Conservation (phyloP, 2,329 filamentous ascomycete genomes). For the Tympanopsis confertula region DNA sequence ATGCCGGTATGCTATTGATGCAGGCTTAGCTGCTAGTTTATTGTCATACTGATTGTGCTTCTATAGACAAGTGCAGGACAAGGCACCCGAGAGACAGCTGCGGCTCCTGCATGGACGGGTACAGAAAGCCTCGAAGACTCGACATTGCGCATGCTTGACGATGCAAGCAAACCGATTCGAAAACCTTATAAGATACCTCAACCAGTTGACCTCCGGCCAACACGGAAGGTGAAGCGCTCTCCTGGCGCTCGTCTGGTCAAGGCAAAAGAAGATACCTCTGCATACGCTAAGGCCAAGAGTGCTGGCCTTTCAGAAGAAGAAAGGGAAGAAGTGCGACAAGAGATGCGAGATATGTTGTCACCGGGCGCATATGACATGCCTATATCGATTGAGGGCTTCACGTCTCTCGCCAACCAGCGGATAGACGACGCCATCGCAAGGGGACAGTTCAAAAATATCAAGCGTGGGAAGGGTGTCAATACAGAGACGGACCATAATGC, state of each 20-base stretch:
- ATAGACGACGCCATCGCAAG: constrained; percentile 59
- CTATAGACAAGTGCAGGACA: constrained; percentile 34
- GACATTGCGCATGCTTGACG: constrained; percentile 47
- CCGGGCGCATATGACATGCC: constrained; percentile 43
- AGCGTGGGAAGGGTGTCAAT: constrained; percentile 39
- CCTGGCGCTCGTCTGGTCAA: not conserved
- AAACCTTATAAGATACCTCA: not conserved
- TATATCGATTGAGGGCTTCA: constrained; percentile 44
- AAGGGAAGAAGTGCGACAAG: constrained; percentile 40
- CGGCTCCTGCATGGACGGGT: constrained; percentile 45
- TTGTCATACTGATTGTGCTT: not conserved
- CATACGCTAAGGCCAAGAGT: constrained; percentile 6
- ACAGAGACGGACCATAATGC: constrained; percentile 48
- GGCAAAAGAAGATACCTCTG: constrained; percentile 1
- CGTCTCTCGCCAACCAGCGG: constrained; percentile 51
- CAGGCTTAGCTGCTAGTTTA: not conserved
- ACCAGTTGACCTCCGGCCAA: not conserved
- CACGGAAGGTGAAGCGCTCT: not conserved
- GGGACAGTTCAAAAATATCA: constrained; percentile 52
- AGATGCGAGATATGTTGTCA: constrained; percentile 50
- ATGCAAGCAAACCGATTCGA: constrained; percentile 34
- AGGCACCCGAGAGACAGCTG: constrained; percentile 45
- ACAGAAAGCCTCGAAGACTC: constrained; percentile 45
- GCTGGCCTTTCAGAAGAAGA: constrained; percentile 39
- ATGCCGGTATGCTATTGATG: constrained; percentile 5